Percentiles rank a stretch among this genome's conserved stretches.
These are phyloP conservation scores for Limonomyces culmigenus DNA, from an alignment of 1,284 basidiomycete genomes.

Conservation along the genomic window DNA sequence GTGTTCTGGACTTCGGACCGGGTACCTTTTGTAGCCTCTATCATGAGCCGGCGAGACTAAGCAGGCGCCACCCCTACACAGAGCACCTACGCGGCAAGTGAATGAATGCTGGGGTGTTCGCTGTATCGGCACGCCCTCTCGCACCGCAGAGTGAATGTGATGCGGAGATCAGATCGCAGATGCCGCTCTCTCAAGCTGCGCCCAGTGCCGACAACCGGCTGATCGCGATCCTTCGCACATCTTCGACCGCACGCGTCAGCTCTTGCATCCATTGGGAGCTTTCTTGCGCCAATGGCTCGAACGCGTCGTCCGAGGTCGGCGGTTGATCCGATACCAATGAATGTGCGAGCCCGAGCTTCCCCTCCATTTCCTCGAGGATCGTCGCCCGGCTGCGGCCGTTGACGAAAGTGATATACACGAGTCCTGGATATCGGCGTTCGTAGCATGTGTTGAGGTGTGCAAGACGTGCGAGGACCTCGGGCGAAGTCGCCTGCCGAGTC, in stretches of 20 bases:
- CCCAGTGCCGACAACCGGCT: conserved; percentile 35
- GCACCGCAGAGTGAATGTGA: no score
- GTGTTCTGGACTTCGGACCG: no score
- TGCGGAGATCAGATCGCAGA: no score
- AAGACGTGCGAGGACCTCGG: conserved; percentile 47
- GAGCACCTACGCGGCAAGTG: no score
- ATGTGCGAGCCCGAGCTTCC: conserved; percentile 32
- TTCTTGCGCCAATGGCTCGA: conserved; percentile 23
- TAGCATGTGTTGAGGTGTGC: conserved; percentile 63
- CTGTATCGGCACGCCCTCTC: no score
- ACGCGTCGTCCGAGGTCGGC: conserved; percentile 11
- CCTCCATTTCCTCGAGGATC: conserved; percentile 71
- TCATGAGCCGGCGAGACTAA: no score
- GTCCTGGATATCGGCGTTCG: conserved; percentile 51
- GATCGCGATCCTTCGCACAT: conserved; percentile 62
- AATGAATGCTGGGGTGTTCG: no score
- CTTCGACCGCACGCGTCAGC: conserved; percentile 51
- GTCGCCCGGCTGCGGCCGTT: conserved; percentile 60
- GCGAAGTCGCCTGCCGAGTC: conserved; percentile 36
- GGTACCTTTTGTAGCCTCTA: no score
- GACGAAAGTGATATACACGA: conserved; percentile 85
- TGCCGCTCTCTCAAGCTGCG: no score
- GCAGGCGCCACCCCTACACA: no score
- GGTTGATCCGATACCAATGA: conserved; percentile 28
- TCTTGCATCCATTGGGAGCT: conserved; percentile 42